Evolutionary conservation across 345 rosid genomes (phyloP).

Genomic region (Dovyalis caffra): DNA sequence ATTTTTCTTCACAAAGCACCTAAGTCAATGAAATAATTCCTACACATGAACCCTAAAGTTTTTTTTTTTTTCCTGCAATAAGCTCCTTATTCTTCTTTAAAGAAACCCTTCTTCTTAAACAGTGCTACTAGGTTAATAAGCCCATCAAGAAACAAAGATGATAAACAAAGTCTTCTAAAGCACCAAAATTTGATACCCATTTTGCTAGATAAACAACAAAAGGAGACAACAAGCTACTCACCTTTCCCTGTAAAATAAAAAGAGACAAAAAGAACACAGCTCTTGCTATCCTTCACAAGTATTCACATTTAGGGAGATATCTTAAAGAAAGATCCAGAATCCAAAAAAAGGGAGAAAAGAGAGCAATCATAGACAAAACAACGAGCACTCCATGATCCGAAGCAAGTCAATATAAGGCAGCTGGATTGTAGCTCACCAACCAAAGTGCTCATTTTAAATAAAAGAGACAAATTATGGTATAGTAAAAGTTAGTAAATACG

Average conservation of each 20-base stretch:
- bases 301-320: background rate
- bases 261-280: background rate
- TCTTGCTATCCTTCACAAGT: background rate
- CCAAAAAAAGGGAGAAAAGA: conserved; percentile 8
- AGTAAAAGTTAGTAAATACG: background rate
- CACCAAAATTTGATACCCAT: background rate
- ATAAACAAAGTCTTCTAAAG: background rate
- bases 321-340: conserved; percentile 8
- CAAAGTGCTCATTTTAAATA: conserved; percentile 3
- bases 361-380: conserved; percentile 16
- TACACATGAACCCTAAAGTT: background rate
- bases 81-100: background rate
- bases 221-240: background rate
- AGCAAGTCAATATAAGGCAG: conserved; percentile 51
- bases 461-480: background rate
- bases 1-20: background rate
- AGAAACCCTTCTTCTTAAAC: background rate
- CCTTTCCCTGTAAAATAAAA: background rate
- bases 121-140: background rate
- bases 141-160: background rate
- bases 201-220: background rate
- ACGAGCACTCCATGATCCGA: conserved; percentile 49
- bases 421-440: conserved; percentile 61
- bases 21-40: background rate
- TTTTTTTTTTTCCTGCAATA: background rate